Evolutionary conservation across 1,284 basidiomycete species (phyloP).

Genomic region (Fistulinella cinereoalba): DNA sequence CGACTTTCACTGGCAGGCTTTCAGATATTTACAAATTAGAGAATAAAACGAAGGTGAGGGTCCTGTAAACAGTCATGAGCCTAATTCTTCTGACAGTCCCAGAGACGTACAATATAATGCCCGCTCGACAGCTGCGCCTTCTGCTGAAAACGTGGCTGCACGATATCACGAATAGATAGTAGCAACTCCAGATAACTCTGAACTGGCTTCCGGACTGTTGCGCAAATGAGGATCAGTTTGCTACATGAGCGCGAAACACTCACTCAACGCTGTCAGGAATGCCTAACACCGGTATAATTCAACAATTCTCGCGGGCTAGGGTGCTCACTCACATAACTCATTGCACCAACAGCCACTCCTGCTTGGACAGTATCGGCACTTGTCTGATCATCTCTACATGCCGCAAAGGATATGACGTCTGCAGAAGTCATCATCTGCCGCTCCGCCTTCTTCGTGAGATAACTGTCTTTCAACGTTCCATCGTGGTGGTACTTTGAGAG

Average conservation of each 20-base stretch:
- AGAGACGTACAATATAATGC: slow-evolving; percentile 59
- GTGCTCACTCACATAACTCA: slow-evolving; percentile 54
- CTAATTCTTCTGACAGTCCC: too few relatives aligned
- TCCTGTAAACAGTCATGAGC: slow-evolving; percentile 21
- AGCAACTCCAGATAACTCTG: slow-evolving; percentile 78
- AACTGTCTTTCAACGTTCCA: slow-evolving; percentile 52
- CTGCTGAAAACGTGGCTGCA: slow-evolving; percentile 69
- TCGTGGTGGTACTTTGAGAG: slow-evolving; percentile 55
- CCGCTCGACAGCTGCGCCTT: slow-evolving; percentile 77
- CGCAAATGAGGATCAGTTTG: slow-evolving; percentile 1
- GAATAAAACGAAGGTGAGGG: slow-evolving; percentile 27
- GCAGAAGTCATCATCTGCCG: slow-evolving; percentile 39
- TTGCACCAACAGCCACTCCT: slow-evolving; percentile 64
- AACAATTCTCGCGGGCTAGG: not conserved
- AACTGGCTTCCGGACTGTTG: slow-evolving; percentile 53
- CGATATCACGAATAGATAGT: slow-evolving; percentile 58
- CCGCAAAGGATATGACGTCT: slow-evolving; percentile 66
- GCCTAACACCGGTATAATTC: slow-evolving; percentile 45
- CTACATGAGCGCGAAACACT: slow-evolving; percentile 15
- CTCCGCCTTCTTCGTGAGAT: slow-evolving; percentile 39
- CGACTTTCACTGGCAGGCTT: too few relatives aligned
- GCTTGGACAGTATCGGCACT: slow-evolving; percentile 54
- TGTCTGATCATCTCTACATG: slow-evolving; percentile 78
- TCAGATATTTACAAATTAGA: slow-evolving; percentile 11
- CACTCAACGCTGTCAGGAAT: slow-evolving; percentile 60